These are phyloP conservation scores for Podospora pseudopauciseta DNA, from an alignment of 495 filamentous ascomycete genomes.

Conservation along the genomic window DNA sequence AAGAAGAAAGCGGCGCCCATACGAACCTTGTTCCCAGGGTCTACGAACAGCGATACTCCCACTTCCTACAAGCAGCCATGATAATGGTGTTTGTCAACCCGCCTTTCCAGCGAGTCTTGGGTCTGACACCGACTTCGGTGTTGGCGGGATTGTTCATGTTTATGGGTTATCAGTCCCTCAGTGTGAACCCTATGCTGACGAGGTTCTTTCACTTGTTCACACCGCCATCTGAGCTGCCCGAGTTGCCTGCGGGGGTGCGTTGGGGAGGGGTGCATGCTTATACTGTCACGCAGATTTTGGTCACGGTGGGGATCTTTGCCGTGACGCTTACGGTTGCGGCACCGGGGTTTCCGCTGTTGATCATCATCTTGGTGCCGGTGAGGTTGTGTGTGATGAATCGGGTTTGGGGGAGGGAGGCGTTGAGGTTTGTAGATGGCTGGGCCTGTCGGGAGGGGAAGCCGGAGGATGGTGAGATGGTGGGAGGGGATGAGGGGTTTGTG, in stretches of 20 bases:
- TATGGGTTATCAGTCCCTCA: constrained; percentile 70
- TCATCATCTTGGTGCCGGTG: constrained; percentile 63
- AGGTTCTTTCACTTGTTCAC: constrained; percentile 63
- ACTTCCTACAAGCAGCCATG: constrained; percentile 59
- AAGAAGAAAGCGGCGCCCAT: background rate
- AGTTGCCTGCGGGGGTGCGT: constrained; percentile 46
- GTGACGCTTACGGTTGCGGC: constrained; percentile 62
- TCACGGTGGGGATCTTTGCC: constrained; percentile 60
- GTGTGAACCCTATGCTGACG: constrained; percentile 63
- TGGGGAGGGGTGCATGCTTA: constrained; percentile 62
- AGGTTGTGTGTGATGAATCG: constrained; percentile 60
- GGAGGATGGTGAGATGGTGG: constrained; percentile 47
- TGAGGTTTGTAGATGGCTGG: constrained; percentile 66
- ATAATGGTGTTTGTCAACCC: constrained; percentile 62
- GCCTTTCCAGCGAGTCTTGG: constrained; percentile 65
- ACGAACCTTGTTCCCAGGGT: constrained; percentile 41
- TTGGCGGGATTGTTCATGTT: constrained; percentile 68
- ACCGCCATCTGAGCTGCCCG: constrained; percentile 61
- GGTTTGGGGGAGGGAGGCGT: constrained; percentile 58
- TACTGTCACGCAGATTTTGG: constrained; percentile 57
- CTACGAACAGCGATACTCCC: constrained; percentile 67
- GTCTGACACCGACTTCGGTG: constrained; percentile 65
- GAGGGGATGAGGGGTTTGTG: background rate
- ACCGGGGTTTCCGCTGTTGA: constrained; percentile 63
- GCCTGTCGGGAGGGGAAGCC: constrained; percentile 65